Base-by-base conservation (phyloP, 129 eudicot genomes). In the Rutidosis leptorrhynchoides region DNA sequence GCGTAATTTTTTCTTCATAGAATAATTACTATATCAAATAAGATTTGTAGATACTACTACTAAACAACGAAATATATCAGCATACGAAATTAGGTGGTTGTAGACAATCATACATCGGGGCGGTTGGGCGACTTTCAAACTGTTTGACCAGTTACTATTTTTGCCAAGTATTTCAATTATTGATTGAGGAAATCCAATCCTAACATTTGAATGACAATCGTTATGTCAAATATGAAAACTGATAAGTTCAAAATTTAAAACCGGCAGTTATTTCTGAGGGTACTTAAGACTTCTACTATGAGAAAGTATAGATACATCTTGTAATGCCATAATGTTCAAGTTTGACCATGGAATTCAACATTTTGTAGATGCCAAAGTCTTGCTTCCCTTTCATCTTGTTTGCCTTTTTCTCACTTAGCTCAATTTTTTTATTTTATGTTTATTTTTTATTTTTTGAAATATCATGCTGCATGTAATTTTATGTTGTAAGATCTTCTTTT, bases 401-500 rank as follows among this genome's bases (percentile, higher is more conserved):
- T 56, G 27, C 71, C 58, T 33, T 33, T 58, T 58, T 4, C 22
- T 43, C 35, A 23, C 43, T 58, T 58, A 58, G 27, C 25, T 58
- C 62, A 67, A n/a, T n/a, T n/a, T n/a, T n/a, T n/a, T n/a, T n/a
- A n/a, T n/a, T n/a, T n/a, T n/a, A n/a, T n/a, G n/a, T n/a, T n/a
- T n/a, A n/a, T n/a, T n/a, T n/a, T n/a, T n/a, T 60, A 68, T 58
- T 75, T 75, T 54, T 60, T 59, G 51, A 68, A 21, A 64, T 64
- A 14, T 57, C 48, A 76, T 29, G 40, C 64, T 64, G 63, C 65
- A 30, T 78, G 70, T 72, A 60, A 78, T 72, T 78, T 61, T 40
- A 78, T 70, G 81, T 77, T 77, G 82, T 78, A 78, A 66, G 35
- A 59, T 71, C 58, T 59, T 71, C 77, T n/a, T 65, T 71, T 70